These are phyloP conservation scores for Talaromyces thailandensis DNA, from an alignment of 495 filamentous ascomycete genomes.

Conservation along the genomic window DNA sequence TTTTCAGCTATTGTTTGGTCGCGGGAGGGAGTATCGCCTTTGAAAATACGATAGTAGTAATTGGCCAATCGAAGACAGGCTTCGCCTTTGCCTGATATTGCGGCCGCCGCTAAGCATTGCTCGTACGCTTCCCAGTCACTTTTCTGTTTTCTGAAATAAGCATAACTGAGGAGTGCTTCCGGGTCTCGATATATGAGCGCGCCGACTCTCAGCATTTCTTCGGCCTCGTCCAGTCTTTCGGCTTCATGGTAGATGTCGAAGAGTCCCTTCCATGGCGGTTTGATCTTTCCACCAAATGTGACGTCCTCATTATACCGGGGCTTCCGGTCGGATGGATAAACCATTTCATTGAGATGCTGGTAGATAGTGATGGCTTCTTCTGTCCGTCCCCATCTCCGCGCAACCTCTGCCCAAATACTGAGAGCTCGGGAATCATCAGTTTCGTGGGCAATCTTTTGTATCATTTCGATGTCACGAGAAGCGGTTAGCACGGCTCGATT, in stretches of 20 bases:
- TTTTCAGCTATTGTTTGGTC: slow-evolving; percentile 10
- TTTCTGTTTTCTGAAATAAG: slow-evolving; percentile 14
- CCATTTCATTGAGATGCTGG: slow-evolving; percentile 15
- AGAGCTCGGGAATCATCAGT: slow-evolving; percentile 22
- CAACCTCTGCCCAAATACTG: slow-evolving; percentile 20
- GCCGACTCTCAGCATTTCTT: slow-evolving; percentile 13
- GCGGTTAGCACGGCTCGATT: not conserved
- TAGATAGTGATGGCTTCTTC: slow-evolving; percentile 16
- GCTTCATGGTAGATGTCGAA: slow-evolving; percentile 12
- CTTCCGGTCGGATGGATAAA: slow-evolving; percentile 9
- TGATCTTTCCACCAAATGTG: not conserved
- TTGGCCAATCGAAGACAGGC: slow-evolving; percentile 29
- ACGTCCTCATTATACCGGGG: slow-evolving; percentile 9
- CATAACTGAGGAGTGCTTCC: slow-evolving; percentile 18
- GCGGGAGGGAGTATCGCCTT: slow-evolving; percentile 16
- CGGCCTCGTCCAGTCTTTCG: slow-evolving; percentile 5
- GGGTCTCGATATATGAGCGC: slow-evolving; percentile 26
- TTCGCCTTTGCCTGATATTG: slow-evolving; percentile 13
- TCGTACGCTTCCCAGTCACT: slow-evolving; percentile 23
- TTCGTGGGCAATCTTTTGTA: not conserved
- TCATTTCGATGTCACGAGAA: not conserved
- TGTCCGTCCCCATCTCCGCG: slow-evolving; percentile 14
- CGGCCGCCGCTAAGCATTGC: slow-evolving; percentile 26
- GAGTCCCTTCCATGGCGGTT: slow-evolving; percentile 21
- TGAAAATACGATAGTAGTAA: slow-evolving; percentile 27